Evolutionary conservation across 768 basidiomycete species (phyloP), one percentile per base, ranked within the genome.

Genomic region (Pholiota molesta): DNA sequence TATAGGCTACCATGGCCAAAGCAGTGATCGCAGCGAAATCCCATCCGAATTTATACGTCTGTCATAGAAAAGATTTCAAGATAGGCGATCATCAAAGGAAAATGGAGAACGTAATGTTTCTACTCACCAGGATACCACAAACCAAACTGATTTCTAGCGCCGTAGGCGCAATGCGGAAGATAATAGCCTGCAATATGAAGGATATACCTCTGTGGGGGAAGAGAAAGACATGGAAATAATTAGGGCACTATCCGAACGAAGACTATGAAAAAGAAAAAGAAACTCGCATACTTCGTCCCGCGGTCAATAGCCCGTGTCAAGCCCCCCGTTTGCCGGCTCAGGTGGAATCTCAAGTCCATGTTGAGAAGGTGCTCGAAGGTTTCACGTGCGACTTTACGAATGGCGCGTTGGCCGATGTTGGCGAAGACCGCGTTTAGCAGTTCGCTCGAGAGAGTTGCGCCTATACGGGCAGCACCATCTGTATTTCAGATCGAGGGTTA

Each of bases 21-120:
- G 86, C 82, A 0, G 96, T 98, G 49, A 99, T 87, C 2, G 91
- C 94, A 4, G 97, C 97, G 74, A 96, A 99, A 72, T 97, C 90
- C 90, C 91, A 95, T 9, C 97, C 97, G 69, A 97, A 99, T 72
- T 98, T 97, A 70, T 93, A 99, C 1, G 94, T 96, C 95, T 97
- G 55, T 19, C 17, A 44, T 8, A 21, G 13, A n/a, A 7, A 40
- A 53, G 35, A 39, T 29, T 29, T 29, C 3, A 19, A 13, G 23
- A 28, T 40, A 42, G 59, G 37, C 31, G 35, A 21, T 23, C 21
- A 21, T 40, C 37, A 10, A 6, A 26, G 39, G 51, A 33, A 28
- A 23, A 29, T 6, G 26, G n/a, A 21, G 39, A 21, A 42, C 9
- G 13, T 11, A 16, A 52, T 39, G 39, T n/a, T 14, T 28, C 14